Conservation (phyloP, 2,329 filamentous ascomycete species). For the Tolypocladium ovalisporum region DNA sequence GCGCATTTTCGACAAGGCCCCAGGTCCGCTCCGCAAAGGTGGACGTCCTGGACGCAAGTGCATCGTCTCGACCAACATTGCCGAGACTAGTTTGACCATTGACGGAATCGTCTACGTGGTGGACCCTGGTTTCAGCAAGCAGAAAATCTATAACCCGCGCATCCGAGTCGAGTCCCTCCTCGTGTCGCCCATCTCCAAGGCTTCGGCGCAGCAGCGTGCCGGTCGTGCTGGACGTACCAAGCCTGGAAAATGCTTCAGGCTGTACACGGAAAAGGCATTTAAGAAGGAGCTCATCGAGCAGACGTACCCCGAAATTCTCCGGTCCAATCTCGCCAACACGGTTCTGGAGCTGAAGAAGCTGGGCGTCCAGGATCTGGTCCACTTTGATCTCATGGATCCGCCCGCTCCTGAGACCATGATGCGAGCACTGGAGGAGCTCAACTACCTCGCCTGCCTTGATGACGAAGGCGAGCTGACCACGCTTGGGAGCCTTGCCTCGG, state of each 20-base stretch:
- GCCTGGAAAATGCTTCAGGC: slow-evolving; percentile 93
- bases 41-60: slow-evolving; percentile 86
- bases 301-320: slow-evolving; percentile 90
- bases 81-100: slow-evolving; percentile 93
- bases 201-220: slow-evolving; percentile 90
- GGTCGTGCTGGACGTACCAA: slow-evolving; percentile 98
- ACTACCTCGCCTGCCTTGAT: slow-evolving; percentile 92
- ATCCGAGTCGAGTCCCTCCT: slow-evolving; percentile 93
- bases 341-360: slow-evolving; percentile 97
- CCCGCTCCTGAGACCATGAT: slow-evolving; percentile 97
- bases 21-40: slow-evolving; percentile 58
- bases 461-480: slow-evolving; percentile 89
- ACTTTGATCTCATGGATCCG: slow-evolving; percentile 98
- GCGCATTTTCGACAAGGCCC: slow-evolving; percentile 86
- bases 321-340: slow-evolving; percentile 89
- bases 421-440: slow-evolving; percentile 93
- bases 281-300: slow-evolving; percentile 97
- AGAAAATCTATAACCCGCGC: slow-evolving; percentile 97
- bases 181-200: slow-evolving; percentile 97
- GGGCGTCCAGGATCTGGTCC: slow-evolving; percentile 87
- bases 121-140: slow-evolving; percentile 98
- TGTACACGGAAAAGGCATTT: slow-evolving; percentile 93
- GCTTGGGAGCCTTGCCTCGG: slow-evolving; percentile 78
- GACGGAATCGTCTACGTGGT: slow-evolving; percentile 99
- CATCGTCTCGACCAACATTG: slow-evolving; percentile 95